Conservation (phyloP, 2,329 filamentous ascomycete genomes). For the Pleoardoris graminearum region DNA sequence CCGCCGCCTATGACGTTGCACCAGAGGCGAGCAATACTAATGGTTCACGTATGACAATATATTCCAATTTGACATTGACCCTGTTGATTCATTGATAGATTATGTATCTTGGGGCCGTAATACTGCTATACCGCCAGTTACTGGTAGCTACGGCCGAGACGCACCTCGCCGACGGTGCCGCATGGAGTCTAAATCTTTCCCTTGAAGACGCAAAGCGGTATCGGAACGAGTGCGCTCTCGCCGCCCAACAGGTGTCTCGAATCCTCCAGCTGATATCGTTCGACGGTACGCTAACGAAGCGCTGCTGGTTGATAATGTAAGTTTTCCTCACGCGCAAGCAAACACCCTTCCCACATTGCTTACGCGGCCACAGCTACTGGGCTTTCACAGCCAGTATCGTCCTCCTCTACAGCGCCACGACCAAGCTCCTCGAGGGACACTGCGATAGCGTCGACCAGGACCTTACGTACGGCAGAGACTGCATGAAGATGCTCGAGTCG, state of each 20-base stretch:
- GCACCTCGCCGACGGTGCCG: slow-evolving; percentile 31
- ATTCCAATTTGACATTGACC: background rate
- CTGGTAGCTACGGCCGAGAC: slow-evolving; percentile 39
- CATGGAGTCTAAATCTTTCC: slow-evolving; percentile 29
- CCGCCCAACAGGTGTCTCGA: slow-evolving; percentile 42
- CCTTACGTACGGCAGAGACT: slow-evolving; percentile 38
- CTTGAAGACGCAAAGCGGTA: slow-evolving; percentile 33
- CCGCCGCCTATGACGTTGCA: slow-evolving; percentile 32
- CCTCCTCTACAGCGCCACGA: slow-evolving; percentile 40
- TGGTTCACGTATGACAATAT: slow-evolving; percentile 43
- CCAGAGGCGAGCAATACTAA: slow-evolving; percentile 41
- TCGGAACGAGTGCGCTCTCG: slow-evolving; percentile 38
- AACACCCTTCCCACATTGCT: background rate
- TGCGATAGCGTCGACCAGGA: slow-evolving; percentile 37
- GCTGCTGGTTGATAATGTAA: slow-evolving; percentile 46
- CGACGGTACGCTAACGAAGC: slow-evolving; percentile 39
- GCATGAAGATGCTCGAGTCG: slow-evolving; percentile 42
- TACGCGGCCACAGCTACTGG: slow-evolving; percentile 34
- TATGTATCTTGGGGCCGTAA: slow-evolving; percentile 44
- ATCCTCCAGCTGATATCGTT: slow-evolving; percentile 40
- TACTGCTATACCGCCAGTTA: slow-evolving; percentile 42
- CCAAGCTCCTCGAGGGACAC: slow-evolving; percentile 39
- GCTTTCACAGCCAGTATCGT: slow-evolving; percentile 41
- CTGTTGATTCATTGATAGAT: slow-evolving; percentile 27
- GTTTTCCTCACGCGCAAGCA: background rate